Conservation (phyloP, 306 rosid genomes). For the Myrica gale region DNA sequence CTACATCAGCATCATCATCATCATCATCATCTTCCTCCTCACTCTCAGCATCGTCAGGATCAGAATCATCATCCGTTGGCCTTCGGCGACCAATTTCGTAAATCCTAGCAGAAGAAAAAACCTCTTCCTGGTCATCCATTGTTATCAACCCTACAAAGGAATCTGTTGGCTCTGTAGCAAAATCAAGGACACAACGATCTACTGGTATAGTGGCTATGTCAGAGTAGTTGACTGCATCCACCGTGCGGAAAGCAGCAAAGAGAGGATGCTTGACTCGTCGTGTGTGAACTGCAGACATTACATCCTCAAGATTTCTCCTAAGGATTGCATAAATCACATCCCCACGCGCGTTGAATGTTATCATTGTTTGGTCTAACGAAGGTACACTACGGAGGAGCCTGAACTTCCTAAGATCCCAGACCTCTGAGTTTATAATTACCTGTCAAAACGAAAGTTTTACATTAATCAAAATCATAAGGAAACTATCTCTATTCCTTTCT, state of each 20-base stretch:
- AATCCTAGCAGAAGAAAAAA: conserved; percentile 84
- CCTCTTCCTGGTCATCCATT: conserved; percentile 93
- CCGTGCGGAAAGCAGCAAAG: conserved; percentile 87
- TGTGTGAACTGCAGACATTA: conserved; percentile 82
- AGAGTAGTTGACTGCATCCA: conserved; percentile 89
- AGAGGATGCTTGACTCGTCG: conserved; percentile 89
- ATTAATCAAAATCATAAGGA: no score
- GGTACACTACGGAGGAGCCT: conserved; percentile 89
- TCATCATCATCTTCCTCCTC: conserved; percentile 87
- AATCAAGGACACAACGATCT: conserved; percentile 97
- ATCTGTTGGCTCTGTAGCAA: conserved; percentile 87
- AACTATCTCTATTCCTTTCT: no score
- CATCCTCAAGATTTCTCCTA: conserved; percentile 92
- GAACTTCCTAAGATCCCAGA: conserved; percentile 95
- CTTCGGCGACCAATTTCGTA: conserved; percentile 93
- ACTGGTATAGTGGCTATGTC: conserved; percentile 86
- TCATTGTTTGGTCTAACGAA: conserved; percentile 85
- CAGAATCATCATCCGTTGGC: conserved; percentile 94
- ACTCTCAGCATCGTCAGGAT: conserved; percentile 94
- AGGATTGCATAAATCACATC: conserved; percentile 95
- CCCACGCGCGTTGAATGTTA: conserved; percentile 89
- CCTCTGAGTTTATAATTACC: conserved; percentile 98
- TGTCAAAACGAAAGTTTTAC: conserved; percentile 17
- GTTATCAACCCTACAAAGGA: conserved; percentile 91
- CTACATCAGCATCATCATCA: conserved; percentile 46